Evolutionary conservation across 257 asterid genomes (phyloP).

Genomic region (Nicotiana noctiflora): DNA sequence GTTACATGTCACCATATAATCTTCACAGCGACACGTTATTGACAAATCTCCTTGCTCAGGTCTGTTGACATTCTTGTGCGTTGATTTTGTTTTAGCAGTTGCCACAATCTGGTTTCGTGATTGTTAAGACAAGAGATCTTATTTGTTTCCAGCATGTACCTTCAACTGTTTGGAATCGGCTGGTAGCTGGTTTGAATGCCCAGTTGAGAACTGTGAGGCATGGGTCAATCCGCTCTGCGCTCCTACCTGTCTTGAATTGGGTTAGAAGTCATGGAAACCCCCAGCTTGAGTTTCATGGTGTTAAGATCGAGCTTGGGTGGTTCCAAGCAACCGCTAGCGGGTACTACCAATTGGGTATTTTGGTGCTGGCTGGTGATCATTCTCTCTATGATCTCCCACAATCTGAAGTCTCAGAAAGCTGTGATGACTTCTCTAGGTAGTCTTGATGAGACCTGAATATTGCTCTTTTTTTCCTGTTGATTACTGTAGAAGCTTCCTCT

Average conservation of each 20-base stretch:
- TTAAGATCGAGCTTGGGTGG: constrained; percentile 90
- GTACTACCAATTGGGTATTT: constrained; percentile 80
- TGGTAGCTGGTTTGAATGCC: constrained; percentile 88
- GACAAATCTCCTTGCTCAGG: constrained; percentile 97
- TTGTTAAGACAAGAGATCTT: background rate
- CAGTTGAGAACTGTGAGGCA: constrained; percentile 83
- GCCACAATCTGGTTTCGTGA: background rate
- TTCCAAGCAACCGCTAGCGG: constrained; percentile 93
- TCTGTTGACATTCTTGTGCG: constrained; percentile 21
- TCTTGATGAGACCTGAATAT: background rate
- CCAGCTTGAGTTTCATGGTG: constrained; percentile 92
- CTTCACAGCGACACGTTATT: constrained; percentile 69
- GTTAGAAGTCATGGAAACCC: constrained; percentile 75
- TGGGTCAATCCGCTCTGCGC: constrained; percentile 59
- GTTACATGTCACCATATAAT: constrained; percentile 88
- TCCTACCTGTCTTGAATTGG: constrained; percentile 71
- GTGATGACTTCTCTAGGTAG: constrained; percentile 64
- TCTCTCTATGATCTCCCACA: constrained; percentile 55
- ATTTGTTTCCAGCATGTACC: constrained; percentile 68
- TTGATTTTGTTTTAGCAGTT: constrained; percentile 2
- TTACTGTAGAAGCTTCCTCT: background rate
- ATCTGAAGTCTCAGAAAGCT: constrained; percentile 43
- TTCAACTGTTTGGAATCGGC: constrained; percentile 85
- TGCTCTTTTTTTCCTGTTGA: background rate
- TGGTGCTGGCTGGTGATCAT: constrained; percentile 73